Conservation (phyloP, 163 green algal genomes). For the Scenedesmus sp. region DNA sequence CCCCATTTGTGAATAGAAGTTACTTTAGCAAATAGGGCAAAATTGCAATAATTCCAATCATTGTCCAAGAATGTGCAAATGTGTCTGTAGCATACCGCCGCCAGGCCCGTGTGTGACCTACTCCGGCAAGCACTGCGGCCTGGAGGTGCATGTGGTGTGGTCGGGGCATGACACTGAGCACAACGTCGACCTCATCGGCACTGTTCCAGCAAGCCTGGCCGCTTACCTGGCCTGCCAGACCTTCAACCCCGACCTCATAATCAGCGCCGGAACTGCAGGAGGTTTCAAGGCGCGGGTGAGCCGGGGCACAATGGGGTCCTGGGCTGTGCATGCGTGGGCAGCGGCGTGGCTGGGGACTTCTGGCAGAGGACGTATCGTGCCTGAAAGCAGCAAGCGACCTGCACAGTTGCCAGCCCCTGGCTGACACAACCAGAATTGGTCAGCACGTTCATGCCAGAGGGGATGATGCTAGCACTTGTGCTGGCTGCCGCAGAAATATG, state of each 20-base stretch:
- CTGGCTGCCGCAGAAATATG: too few species aligned
- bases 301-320: not conserved
- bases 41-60: too few species aligned
- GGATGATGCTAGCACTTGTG: too few species aligned
- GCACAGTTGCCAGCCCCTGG: too few species aligned
- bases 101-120: conserved; percentile 83
- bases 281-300: conserved; percentile 89
- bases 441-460: too few species aligned
- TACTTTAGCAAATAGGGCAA: not conserved
- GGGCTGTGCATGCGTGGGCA: not conserved
- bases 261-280: conserved; percentile 94
- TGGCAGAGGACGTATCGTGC: too few species aligned
- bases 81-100: conserved; percentile 60
- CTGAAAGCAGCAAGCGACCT: too few species aligned
- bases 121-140: conserved; percentile 69
- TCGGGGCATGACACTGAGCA: conserved; percentile 82
- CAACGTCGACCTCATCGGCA: conserved; percentile 95
- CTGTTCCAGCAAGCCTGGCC: conserved; percentile 90
- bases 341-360: not conserved
- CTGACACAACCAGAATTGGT: too few species aligned
- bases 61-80: too few species aligned
- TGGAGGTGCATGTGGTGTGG: conserved; percentile 82
- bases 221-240: conserved; percentile 89
- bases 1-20: not conserved
- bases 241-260: conserved; percentile 90